Conservation (phyloP, 1,284 basidiomycete genomes). For the Singerocomus inundabilis region DNA sequence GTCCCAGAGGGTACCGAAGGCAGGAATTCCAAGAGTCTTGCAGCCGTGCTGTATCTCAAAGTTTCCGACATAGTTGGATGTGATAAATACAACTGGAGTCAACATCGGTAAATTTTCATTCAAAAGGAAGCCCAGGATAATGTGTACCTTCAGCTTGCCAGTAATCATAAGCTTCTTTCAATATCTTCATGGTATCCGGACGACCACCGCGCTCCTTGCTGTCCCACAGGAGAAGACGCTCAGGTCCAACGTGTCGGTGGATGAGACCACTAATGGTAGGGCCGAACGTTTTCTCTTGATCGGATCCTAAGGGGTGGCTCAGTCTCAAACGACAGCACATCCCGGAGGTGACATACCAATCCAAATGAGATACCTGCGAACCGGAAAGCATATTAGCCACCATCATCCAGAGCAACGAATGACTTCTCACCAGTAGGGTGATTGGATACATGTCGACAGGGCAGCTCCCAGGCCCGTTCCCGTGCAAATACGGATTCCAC, state of each 20-base stretch:
- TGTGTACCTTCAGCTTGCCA: slow-evolving; percentile 68
- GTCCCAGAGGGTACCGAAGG: slow-evolving; percentile 72
- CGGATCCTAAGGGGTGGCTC: slow-evolving; percentile 49
- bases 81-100: slow-evolving; percentile 69
- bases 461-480: slow-evolving; percentile 77
- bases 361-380: slow-evolving; percentile 70
- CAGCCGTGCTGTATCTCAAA: slow-evolving; percentile 76
- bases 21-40: slow-evolving; percentile 67
- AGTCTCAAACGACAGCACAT: slow-evolving; percentile 1
- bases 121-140: neutral
- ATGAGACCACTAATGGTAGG: slow-evolving; percentile 71
- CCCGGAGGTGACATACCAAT: slow-evolving; percentile 48
- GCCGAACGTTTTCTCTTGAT: slow-evolving; percentile 77
- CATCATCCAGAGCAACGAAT: slow-evolving; percentile 5
- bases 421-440: slow-evolving; percentile 57
- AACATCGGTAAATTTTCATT: slow-evolving; percentile 6
- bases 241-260: slow-evolving; percentile 61
- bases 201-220: slow-evolving; percentile 65
- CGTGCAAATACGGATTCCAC: slow-evolving; percentile 75
- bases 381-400: slow-evolving; percentile 3
- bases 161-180: slow-evolving; percentile 61
- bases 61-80: slow-evolving; percentile 72
- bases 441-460: slow-evolving; percentile 71
- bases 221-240: slow-evolving; percentile 72
- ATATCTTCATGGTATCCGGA: slow-evolving; percentile 73